Evolutionary conservation across 2,329 filamentous ascomycete genomes (phyloP).

Genomic region (Fusarium sacchari): DNA sequence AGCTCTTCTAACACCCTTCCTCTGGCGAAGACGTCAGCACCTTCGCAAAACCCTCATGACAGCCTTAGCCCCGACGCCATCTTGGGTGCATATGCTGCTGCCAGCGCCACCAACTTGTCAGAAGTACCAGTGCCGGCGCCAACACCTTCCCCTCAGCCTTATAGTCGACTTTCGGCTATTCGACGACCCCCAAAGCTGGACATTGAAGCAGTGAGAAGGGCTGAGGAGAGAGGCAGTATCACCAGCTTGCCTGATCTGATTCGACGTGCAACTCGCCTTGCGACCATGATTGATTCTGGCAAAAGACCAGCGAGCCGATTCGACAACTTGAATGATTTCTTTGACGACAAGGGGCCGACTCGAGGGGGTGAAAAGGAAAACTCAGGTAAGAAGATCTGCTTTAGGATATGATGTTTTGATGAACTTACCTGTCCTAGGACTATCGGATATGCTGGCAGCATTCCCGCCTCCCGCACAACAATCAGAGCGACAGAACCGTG

Average conservation of each 20-base stretch:
- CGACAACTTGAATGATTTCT: constrained; percentile 63
- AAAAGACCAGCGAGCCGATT: constrained; percentile 70
- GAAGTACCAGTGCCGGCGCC: constrained; percentile 42
- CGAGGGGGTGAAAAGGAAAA: constrained; percentile 53
- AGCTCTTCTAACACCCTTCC: constrained; percentile 58
- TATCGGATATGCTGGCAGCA: constrained; percentile 73
- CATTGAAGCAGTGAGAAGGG: constrained; percentile 82
- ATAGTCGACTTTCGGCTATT: constrained; percentile 63
- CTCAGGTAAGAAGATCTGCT: constrained; percentile 47
- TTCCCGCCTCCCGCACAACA: constrained; percentile 69
- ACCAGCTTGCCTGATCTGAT: constrained; percentile 95
- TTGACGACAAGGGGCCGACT: constrained; percentile 54
- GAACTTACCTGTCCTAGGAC: constrained; percentile 60
- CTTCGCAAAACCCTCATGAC: constrained; percentile 22
- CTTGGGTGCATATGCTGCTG: constrained; percentile 61
- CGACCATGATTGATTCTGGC: constrained; percentile 87
- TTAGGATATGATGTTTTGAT: constrained; percentile 48
- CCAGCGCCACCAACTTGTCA: constrained; percentile 56
- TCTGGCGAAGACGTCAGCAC: constrained; percentile 31
- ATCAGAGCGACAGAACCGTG: constrained; percentile 58
- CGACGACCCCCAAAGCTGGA: constrained; percentile 78
- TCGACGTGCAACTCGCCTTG: constrained; percentile 83
- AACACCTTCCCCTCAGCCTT: constrained; percentile 44
- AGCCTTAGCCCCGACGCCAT: constrained; percentile 57
- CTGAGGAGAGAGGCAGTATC: constrained; percentile 86